Evolutionary conservation across 2,329 filamentous ascomycete genomes (phyloP).

Genomic region (Beauveria varroae): DNA sequence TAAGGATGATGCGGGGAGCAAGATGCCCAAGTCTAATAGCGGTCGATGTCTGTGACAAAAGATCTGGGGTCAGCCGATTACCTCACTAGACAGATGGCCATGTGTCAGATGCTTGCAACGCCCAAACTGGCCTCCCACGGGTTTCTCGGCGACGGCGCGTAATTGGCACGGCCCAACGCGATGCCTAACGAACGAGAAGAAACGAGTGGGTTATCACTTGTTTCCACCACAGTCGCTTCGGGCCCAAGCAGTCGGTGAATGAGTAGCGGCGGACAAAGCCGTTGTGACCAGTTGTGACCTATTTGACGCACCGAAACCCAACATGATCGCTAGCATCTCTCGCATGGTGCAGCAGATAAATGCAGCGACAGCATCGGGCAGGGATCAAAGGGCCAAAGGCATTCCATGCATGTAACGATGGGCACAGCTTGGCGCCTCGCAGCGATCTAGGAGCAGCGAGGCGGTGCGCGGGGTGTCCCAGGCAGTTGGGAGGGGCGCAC

Average conservation of each 20-base stretch:
- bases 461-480: neutral
- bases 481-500: neutral
- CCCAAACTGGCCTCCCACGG: neutral
- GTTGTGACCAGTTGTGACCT: neutral
- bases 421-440: neutral
- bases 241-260: neutral
- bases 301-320: neutral
- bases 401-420: neutral
- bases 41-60: neutral
- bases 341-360: neutral
- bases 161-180: neutral
- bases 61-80: constrained; percentile 6
- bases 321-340: neutral
- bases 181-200: neutral
- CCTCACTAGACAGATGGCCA: neutral
- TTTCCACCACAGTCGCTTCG: neutral
- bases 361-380: neutral
- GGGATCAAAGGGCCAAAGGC: neutral
- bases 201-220: neutral
- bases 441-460: neutral
- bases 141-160: neutral
- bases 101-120: constrained; percentile 1
- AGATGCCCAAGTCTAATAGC: neutral
- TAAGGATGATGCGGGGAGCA: neutral
- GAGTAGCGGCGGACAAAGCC: neutral